phyloP scores from a whole-genome alignment of 208 protist genomes.

The Borovskyia barvae region DNA sequence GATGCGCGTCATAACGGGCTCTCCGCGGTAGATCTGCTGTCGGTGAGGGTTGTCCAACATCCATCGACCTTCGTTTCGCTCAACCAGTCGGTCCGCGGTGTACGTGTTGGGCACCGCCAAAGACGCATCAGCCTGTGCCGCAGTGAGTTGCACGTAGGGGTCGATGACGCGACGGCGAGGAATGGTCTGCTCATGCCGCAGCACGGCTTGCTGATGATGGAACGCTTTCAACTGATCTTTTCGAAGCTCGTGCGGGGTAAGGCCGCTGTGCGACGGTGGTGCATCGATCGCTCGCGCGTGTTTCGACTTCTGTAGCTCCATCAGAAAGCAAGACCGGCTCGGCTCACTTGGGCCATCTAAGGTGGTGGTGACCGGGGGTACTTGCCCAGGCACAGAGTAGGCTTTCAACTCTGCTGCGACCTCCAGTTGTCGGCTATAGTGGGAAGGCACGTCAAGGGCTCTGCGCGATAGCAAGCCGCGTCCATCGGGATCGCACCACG shows the following conservation, averaged over 20 bases:
- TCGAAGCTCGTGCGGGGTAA: slow-evolving; percentile 8
- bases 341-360: slow-evolving; percentile 10
- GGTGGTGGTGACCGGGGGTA: not conserved
- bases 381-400: not conserved
- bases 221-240: slow-evolving; percentile 24
- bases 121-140: slow-evolving; percentile 35
- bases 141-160: slow-evolving; percentile 55
- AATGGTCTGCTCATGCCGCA: slow-evolving; percentile 73
- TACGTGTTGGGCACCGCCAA: slow-evolving; percentile 39
- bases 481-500: slow-evolving; percentile 16
- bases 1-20: slow-evolving; percentile 74
- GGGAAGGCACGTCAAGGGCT: slow-evolving; percentile 27
- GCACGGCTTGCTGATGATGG: slow-evolving; percentile 45
- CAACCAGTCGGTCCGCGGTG: slow-evolving; percentile 39
- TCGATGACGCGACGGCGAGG: slow-evolving; percentile 55
- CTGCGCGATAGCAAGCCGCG: slow-evolving; percentile 23
- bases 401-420: slow-evolving; percentile 36
- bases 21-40: slow-evolving; percentile 61
- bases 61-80: slow-evolving; percentile 36
- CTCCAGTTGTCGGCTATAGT: slow-evolving; percentile 42
- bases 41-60: slow-evolving; percentile 67
- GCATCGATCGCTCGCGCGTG: slow-evolving; percentile 28
- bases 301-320: slow-evolving; percentile 30
- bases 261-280: not conserved
- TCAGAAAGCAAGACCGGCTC: slow-evolving; percentile 39